Evolutionary conservation across 2,329 filamentous ascomycete genomes (phyloP), one percentile per base, ranked within the genome.

Genomic region (Verticillium nubilum): DNA sequence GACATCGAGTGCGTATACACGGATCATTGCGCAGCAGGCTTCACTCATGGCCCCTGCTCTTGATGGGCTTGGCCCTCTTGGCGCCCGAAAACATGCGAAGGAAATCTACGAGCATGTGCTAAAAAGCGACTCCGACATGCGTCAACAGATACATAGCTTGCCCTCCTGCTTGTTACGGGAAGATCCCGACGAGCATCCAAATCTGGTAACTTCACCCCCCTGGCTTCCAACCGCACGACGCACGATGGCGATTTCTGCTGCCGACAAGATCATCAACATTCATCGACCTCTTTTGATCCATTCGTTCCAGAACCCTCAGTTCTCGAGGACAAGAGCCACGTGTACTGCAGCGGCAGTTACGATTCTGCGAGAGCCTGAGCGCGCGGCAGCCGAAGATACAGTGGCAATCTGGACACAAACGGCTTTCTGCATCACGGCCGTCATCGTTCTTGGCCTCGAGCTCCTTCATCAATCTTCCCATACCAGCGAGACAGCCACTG

Each of bases 181-280:
- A 0, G 59, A 61, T 1, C 67, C 67, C 28, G 54, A 63, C 56
- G 54, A 56, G n/a, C 57, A 63, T 59, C 59, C 67, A 62, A 57
- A 13, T 17, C 27, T 17, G 9, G 2, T 23, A 7, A 3, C 4
- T 17, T 19, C 15, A 1, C 26, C 19, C 4, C 66, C 67, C 0
- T 75, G 73, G 73, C 66, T 74, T 10, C 63, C 63, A 2, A 72
- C 64, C 13, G 73, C 73, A 5, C 69, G 71, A 12, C 68, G 69
- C 35, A 74, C 71, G 58, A 67, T 74, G 27, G 71, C 73, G 7
- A 74, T 75, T 26, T 73, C 71, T 0, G 70, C 72, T 7, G 72
- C 73, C 1, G 73, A 75, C 56, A 75, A 75, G 62, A 73, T 74
- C 33, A 74, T 74, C 62, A 73, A 74, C 70, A 70, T 75, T 26